Evolutionary conservation across 768 basidiomycete genomes (phyloP), one percentile per base, ranked within the genome.

Genomic region (Pholiota molesta): DNA sequence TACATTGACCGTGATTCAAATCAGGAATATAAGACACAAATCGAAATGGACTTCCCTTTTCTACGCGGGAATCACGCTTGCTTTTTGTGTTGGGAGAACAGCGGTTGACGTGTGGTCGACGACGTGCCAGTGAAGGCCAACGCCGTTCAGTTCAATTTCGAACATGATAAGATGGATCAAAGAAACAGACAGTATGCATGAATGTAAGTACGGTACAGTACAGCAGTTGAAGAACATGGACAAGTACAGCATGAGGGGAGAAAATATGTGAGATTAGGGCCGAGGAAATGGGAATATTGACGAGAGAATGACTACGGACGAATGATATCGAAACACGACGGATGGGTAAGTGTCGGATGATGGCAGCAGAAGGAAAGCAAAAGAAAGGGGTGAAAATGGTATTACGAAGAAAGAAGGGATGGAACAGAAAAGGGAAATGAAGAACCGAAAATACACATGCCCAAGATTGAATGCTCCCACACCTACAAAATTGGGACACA

Each of bases 171-270:
- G n/a, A n/a, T n/a, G n/a, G n/a, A n/a, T n/a, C n/a, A n/a, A n/a
- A n/a, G n/a, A n/a, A n/a, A n/a, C n/a, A n/a, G n/a, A n/a, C n/a
- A 35, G 11, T 37, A 37, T 37, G 35, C 10, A 37, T 10, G 35
- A 3, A 13, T 37, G 35, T 37, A 37, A 37, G 6, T 37, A 37
- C 35, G 11, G 28, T 44, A 16, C 55, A 16, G 26, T 40, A 42
- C 55, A 56, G 40, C 55, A 56, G 40, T 26, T 9, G 52, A 42
- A 19, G 17, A 53, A 28, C 21, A 56, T 40, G 55, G 44, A 56
- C 55, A 56, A 56, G 39, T 56, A 56, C 55, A 56, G 55, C 39
- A 56, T 56, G 55, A 39, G 55, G 17, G 39, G 39, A 9, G 55
- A 29, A 28, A 28, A 28, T 23, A 42, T 55, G 55, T 55, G 23